Conservation (phyloP, 495 filamentous ascomycete genomes). For the Aspergillus bridgeri region DNA sequence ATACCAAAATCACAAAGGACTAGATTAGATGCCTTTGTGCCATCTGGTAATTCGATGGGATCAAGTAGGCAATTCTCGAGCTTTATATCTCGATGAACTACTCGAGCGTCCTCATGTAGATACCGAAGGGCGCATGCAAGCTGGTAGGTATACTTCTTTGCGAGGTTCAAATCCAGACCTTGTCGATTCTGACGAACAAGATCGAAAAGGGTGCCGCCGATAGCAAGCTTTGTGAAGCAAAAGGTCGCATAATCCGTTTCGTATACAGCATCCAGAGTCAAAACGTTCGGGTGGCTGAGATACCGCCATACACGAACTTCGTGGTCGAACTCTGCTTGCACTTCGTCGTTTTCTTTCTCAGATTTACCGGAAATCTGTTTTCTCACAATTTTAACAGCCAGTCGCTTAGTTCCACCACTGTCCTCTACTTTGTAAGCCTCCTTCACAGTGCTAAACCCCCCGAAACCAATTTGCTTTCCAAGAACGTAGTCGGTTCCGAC, state of each 20-base stretch:
- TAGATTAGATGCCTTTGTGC: slow-evolving; percentile 49
- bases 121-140: slow-evolving; percentile 68
- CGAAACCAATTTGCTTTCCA: slow-evolving; percentile 65
- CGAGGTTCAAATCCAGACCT: slow-evolving; percentile 51
- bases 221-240: slow-evolving; percentile 67
- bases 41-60: slow-evolving; percentile 45
- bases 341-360: slow-evolving; percentile 62
- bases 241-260: slow-evolving; percentile 70
- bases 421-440: slow-evolving; percentile 67
- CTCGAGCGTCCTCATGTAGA: slow-evolving; percentile 66
- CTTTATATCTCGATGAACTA: slow-evolving; percentile 74
- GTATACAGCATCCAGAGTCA: slow-evolving; percentile 65
- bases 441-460: slow-evolving; percentile 69
- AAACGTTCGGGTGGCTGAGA: slow-evolving; percentile 62
- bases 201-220: slow-evolving; percentile 70
- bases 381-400: slow-evolving; percentile 71
- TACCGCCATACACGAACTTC: slow-evolving; percentile 70
- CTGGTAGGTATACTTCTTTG: slow-evolving; percentile 63
- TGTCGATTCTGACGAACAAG: slow-evolving; percentile 56
- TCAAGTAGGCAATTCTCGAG: slow-evolving; percentile 75
- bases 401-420: slow-evolving; percentile 45
- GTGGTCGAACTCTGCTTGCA: slow-evolving; percentile 72
- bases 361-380: slow-evolving; percentile 55
- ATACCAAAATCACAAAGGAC: slow-evolving; percentile 75
- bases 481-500: slow-evolving; percentile 70